Conservation (phyloP, 345 rosid genomes). For the Eucalyptus curtisii region DNA sequence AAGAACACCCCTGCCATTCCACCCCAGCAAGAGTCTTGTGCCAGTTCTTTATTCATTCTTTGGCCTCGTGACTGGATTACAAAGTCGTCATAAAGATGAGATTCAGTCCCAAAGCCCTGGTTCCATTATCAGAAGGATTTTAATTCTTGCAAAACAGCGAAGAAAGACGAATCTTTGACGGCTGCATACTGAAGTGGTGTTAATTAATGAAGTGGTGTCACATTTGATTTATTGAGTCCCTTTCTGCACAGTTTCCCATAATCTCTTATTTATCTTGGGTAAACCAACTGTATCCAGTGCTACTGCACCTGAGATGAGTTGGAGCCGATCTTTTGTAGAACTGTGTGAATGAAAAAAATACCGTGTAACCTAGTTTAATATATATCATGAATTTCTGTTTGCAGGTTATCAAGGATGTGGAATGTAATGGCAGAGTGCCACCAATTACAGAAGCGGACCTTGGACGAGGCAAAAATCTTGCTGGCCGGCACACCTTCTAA, state of each 20-base stretch:
- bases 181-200: neutral
- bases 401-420: slow-evolving; percentile 87
- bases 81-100: neutral
- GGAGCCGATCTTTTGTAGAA: neutral
- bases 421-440: slow-evolving; percentile 92
- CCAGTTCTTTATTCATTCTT: neutral
- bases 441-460: slow-evolving; percentile 59
- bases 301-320: neutral
- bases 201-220: neutral
- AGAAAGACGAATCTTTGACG: neutral
- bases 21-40: neutral
- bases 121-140: neutral
- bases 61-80: neutral
- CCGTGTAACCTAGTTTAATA: neutral
- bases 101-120: neutral
- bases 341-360: neutral
- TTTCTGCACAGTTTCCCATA: neutral
- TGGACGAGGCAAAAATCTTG: slow-evolving; percentile 80
- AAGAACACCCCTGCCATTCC: neutral
- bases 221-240: neutral
- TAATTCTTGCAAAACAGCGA: neutral
- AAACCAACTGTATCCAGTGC: neutral
- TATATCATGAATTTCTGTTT: neutral
- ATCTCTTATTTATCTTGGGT: neutral
- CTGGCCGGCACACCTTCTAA: slow-evolving; percentile 70